These are phyloP conservation scores for Kregervanrija delftensis DNA, from an alignment of 805 yeast species.

Conservation along the genomic window DNA sequence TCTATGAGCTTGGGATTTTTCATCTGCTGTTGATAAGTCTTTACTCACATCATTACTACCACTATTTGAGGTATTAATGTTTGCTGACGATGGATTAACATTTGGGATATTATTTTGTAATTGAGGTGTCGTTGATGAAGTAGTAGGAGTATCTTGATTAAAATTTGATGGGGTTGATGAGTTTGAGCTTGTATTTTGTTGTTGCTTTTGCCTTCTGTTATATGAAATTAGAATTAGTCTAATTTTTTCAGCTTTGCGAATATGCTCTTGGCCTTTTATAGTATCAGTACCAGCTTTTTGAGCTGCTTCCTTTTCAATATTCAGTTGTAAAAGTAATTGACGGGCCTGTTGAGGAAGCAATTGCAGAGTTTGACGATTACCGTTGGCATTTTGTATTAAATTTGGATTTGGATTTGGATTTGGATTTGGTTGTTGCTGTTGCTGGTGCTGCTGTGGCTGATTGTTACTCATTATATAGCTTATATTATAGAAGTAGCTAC, in stretches of 20 bases:
- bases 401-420: too few relatives aligned
- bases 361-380: slow-evolving; percentile 2
- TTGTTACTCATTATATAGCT: too few relatives aligned
- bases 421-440: slow-evolving; percentile 14
- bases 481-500: too few relatives aligned
- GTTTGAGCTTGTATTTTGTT: slow-evolving; percentile 17
- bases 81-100: too few relatives aligned
- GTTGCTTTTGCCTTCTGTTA: slow-evolving; percentile 24
- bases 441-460: slow-evolving; percentile 13
- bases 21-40: slow-evolving; percentile 11
- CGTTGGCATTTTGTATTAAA: too few relatives aligned
- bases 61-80: too few relatives aligned
- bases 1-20: slow-evolving; percentile 12
- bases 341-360: slow-evolving; percentile 48
- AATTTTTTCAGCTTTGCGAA: slow-evolving; percentile 56
- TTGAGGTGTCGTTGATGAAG: too few relatives aligned
- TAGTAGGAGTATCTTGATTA: too few relatives aligned
- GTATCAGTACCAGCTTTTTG: slow-evolving; percentile 53
- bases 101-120: too few relatives aligned
- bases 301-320: slow-evolving; percentile 54
- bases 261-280: slow-evolving; percentile 55
- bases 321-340: slow-evolving; percentile 53
- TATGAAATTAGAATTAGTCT: slow-evolving; percentile 50
- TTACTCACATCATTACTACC: too few relatives aligned
- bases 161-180: neutral